Base-by-base conservation (phyloP, 192 early-diverging fungal genomes). In the Haplosporangium gracile region DNA sequence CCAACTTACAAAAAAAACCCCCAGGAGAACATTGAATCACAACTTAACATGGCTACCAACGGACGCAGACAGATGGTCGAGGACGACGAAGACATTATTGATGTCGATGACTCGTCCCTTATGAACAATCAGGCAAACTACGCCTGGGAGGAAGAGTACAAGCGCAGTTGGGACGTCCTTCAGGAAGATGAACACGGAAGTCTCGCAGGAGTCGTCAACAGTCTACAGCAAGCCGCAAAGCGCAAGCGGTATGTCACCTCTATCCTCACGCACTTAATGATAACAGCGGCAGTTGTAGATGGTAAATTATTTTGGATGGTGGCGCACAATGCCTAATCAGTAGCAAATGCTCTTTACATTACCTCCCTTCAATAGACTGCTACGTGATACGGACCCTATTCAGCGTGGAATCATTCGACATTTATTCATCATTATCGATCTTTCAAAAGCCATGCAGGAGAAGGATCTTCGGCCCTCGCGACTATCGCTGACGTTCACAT, bases 141-240 rank as follows among this genome's bases (percentile, higher is more conserved):
- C 80, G 88, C 95, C 49, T 99, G 98, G 98, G 97, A 98, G 88
- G 96, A 95, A 82, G 97, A 97, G 79, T 99, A 98, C 92, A 98
- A 98, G 88, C 93, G 97, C 24, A 95, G 93, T 77, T 99, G 98
- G 98, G 98, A 99, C 84, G 94, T 95, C 16, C 91, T 98, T 42
- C 95, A 96, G 79, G 97, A 97, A 74, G 96, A 96, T 85, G 95
- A 95, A 40, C 91, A 93, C 72, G 97, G 97, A 57, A 94, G 94
- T 73, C 88, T 98, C 22, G 91, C 92, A 29, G 94, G 94, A 85
- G 93, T 91, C 9, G 95, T 99, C 9, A 90, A 90, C 34, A 91
- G 90, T 42, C 84, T 98, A 77, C 95, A 95, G 80, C 91, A 94
- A 76, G 94, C 95, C 74, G 85, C 85, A n/a, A 96, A 96, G 70